These are phyloP conservation scores for Heliamphora exappendiculata DNA, from an alignment of 148 eudicot genomes.

Conservation along the genomic window DNA sequence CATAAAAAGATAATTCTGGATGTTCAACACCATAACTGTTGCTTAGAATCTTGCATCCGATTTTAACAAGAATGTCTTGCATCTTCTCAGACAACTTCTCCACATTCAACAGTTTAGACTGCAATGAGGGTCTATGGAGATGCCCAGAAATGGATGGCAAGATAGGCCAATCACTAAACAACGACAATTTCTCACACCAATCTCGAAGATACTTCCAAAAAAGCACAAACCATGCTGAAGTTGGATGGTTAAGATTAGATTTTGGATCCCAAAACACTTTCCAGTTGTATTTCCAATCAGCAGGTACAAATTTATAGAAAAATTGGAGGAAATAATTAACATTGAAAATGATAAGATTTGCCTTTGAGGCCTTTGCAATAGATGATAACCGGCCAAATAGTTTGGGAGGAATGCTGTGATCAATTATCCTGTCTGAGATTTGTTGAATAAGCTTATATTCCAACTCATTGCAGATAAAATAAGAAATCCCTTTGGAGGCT, in stretches of 20 bases:
- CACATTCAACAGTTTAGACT: conserved; percentile 58
- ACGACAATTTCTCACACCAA: conserved; percentile 50
- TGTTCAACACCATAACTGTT: conserved; percentile 58
- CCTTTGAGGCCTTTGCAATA: conserved; percentile 66
- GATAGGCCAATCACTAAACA: conserved; percentile 93
- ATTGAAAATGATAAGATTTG: conserved; percentile 60
- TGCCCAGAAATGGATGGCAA: conserved; percentile 78
- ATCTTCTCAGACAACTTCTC: conserved; percentile 57
- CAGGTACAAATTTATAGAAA: conserved; percentile 64
- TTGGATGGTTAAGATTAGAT: conserved; percentile 44
- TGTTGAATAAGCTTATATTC: conserved; percentile 64
- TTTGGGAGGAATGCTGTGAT: conserved; percentile 45
- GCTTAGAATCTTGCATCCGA: conserved; percentile 80
- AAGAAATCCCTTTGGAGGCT: conserved; percentile 48
- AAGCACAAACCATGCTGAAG: conserved; percentile 61
- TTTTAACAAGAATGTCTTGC: conserved; percentile 55
- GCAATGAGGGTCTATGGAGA: conserved; percentile 58
- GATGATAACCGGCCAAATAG: conserved; percentile 51
- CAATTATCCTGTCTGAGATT: conserved; percentile 64
- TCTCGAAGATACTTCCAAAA: conserved; percentile 76
- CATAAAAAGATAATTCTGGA: conserved; percentile 54
- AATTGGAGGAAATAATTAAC: conserved; percentile 49
- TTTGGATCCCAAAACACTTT: conserved; percentile 62
- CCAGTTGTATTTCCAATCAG: conserved; percentile 71
- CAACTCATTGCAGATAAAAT: conserved; percentile 68